phyloP scores from a whole-genome alignment of 768 basidiomycete genomes.

The Dentipellis sp. region DNA sequence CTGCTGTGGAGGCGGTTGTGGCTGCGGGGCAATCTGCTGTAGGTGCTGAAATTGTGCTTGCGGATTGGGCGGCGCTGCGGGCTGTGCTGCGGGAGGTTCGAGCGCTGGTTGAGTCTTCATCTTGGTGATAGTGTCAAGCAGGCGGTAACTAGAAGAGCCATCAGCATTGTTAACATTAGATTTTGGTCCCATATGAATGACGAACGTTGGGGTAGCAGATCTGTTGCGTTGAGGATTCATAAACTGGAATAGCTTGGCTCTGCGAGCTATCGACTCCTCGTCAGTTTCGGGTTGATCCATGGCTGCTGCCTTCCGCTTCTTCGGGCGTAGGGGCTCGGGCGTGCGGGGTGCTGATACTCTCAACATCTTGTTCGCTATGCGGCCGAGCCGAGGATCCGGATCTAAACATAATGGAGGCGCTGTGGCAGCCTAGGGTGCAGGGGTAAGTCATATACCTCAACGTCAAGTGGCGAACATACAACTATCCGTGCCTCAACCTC shows the following conservation, averaged over 20 bases:
- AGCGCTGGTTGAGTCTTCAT: background rate
- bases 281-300: conserved; percentile 62
- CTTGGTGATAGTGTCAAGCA: conserved; percentile 4
- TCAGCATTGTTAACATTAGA: background rate
- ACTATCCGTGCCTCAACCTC: conserved; percentile 68
- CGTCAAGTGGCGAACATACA: conserved; percentile 27
- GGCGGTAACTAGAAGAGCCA: conserved; percentile 9
- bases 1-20: conserved; percentile 4
- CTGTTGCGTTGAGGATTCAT: conserved; percentile 55
- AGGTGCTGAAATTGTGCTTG: conserved; percentile 4
- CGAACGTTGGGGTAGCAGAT: conserved; percentile 41
- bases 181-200: background rate
- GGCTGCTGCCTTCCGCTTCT: conserved; percentile 63
- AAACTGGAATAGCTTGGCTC: conserved; percentile 68
- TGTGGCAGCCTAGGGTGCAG: conserved; percentile 51
- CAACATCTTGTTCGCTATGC: conserved; percentile 67
- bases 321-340: conserved; percentile 43
- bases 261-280: conserved; percentile 63
- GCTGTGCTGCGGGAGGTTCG: background rate
- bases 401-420: conserved; percentile 70
- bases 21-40: conserved; percentile 1
- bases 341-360: conserved; percentile 66
- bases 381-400: conserved; percentile 67
- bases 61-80: background rate
- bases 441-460: background rate